Evolutionary conservation across 2,329 filamentous ascomycete species (phyloP).

Genomic region (Xylaria sp.): DNA sequence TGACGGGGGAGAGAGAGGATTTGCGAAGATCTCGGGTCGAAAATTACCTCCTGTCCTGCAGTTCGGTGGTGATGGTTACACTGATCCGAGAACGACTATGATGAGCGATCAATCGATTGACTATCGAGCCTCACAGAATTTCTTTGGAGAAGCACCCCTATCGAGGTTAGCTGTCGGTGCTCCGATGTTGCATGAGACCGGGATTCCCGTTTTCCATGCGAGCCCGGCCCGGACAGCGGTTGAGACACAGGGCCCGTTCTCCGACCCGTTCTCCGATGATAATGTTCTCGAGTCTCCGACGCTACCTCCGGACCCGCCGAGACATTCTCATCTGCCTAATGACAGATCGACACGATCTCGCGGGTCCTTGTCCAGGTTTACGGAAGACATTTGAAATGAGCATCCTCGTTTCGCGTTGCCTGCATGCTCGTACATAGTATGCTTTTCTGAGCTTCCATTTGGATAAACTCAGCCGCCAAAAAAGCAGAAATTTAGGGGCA

Average conservation of each 20-base stretch:
- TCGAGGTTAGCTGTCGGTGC: conserved; percentile 63
- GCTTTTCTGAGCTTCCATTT: conserved; percentile 44
- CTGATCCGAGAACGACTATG: conserved; percentile 57
- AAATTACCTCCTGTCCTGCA: conserved; percentile 72
- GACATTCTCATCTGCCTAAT: conserved; percentile 51
- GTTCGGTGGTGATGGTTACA: conserved; percentile 71
- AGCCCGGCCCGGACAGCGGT: conserved; percentile 73
- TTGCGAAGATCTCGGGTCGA: conserved; percentile 72
- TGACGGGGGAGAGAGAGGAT: conserved; percentile 64
- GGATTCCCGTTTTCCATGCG: conserved; percentile 69
- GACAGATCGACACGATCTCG: conserved; percentile 50
- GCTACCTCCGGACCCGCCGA: conserved; percentile 50
- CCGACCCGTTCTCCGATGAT: conserved; percentile 41
- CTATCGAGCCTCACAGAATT: conserved; percentile 63
- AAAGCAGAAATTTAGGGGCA: conserved; percentile 25
- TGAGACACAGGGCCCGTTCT: conserved; percentile 64
- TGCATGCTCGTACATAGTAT: conserved; percentile 42
- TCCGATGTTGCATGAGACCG: conserved; percentile 69
- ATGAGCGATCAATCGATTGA: conserved; percentile 61
- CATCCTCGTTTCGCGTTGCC: conserved; percentile 33
- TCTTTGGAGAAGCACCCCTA: conserved; percentile 48
- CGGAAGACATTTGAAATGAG: conserved; percentile 52
- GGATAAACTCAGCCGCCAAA: conserved; percentile 37
- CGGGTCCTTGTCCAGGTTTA: conserved; percentile 54
- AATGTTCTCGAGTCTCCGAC: conserved; percentile 45